Percentiles rank a stretch among this genome's conserved stretches.
phyloP scores from a whole-genome alignment of 2,329 filamentous ascomycete genomes.

The Chaetoscypha palmicola region DNA sequence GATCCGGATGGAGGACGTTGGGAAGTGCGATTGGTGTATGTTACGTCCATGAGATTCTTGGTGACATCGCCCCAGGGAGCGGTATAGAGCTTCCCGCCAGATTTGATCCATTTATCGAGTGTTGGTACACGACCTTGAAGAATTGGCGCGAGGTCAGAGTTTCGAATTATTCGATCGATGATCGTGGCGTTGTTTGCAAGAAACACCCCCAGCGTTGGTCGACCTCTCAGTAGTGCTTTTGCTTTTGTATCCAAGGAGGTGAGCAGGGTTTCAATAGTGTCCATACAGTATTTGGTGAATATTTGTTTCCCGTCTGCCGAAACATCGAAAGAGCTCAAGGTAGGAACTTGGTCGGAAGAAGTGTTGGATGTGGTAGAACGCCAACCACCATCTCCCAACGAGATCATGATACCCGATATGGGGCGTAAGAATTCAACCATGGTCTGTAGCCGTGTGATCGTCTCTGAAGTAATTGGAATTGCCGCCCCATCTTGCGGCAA shows the following conservation, averaged over 20 bases:
- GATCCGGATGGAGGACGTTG: conserved; percentile 64
- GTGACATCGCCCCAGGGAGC: conserved; percentile 86
- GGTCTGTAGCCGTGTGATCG: conserved; percentile 77
- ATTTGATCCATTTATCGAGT: conserved; percentile 82
- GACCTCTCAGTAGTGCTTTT: conserved; percentile 65
- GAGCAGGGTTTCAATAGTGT: conserved; percentile 79
- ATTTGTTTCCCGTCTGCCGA: conserved; percentile 82
- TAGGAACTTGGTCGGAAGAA: conserved; percentile 58
- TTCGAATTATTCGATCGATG: conserved; percentile 75
- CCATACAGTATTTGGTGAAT: conserved; percentile 81
- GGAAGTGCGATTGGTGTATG: conserved; percentile 70
- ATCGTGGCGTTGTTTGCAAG: conserved; percentile 81
- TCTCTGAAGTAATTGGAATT: conserved; percentile 71
- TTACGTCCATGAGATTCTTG: conserved; percentile 77
- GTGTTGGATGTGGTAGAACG: conserved; percentile 48
- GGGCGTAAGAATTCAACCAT: conserved; percentile 84
- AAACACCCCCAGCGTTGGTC: conserved; percentile 78
- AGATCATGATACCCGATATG: conserved; percentile 83
- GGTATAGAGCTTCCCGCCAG: conserved; percentile 72
- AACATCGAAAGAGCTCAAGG: conserved; percentile 74
- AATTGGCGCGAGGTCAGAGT: conserved; percentile 69
- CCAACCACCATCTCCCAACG: conserved; percentile 91
- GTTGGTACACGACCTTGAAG: conserved; percentile 59
- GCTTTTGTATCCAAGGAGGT: conserved; percentile 68
- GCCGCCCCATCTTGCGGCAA: conserved; percentile 74